A percentile compares a stretch with the other conserved stretches of the same genome.
Evolutionary conservation across 257 asterid genomes (phyloP).

Genomic region (Marsdenia floribunda): DNA sequence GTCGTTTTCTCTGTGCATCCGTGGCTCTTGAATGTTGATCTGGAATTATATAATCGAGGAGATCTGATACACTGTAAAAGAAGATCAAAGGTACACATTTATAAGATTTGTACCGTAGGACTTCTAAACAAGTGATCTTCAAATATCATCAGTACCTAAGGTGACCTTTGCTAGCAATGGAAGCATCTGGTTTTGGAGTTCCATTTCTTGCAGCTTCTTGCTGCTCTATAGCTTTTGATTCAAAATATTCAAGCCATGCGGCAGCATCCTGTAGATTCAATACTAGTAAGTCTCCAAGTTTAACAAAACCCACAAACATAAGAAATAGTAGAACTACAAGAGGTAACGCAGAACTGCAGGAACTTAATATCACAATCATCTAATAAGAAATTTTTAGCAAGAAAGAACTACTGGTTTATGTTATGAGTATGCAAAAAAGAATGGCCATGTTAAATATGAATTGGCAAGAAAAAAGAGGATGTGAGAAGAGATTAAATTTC

Average conservation of each 20-base stretch:
- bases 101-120: constrained; percentile 19
- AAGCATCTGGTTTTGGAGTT: constrained; percentile 93
- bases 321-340: background rate
- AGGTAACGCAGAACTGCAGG: no score
- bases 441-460: background rate
- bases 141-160: constrained; percentile 75
- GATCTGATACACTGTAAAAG: constrained; percentile 90
- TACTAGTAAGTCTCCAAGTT: constrained; percentile 6
- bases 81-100: constrained; percentile 30
- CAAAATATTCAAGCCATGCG: constrained; percentile 99
- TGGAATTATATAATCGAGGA: constrained; percentile 90
- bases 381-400: background rate
- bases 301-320: background rate
- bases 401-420: background rate
- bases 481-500: constrained; percentile 3
- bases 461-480: background rate
- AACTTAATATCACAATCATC: background rate
- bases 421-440: background rate
- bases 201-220: constrained; percentile 97
- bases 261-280: constrained; percentile 87
- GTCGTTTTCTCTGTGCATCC: constrained; percentile 73
- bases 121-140: constrained; percentile 32
- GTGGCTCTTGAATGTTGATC: constrained; percentile 67
- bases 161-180: constrained; percentile 99
- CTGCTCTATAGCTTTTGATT: constrained; percentile 96